Conservation (phyloP, 805 yeast species). For the Spathaspora girioi region DNA sequence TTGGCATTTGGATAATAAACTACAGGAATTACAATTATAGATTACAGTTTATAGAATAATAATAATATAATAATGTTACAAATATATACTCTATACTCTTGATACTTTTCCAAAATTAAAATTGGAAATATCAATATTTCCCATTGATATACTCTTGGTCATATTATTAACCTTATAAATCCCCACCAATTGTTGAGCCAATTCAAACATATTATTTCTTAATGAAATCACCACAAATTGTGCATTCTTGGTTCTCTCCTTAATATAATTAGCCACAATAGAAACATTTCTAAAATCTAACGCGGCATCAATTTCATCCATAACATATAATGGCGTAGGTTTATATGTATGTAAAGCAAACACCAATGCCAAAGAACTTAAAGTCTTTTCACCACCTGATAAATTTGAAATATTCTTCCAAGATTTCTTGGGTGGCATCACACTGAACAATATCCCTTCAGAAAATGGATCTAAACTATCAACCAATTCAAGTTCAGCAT, state of each 20-base stretch:
- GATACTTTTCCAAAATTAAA: background rate
- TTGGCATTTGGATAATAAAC: slow-evolving; percentile 6
- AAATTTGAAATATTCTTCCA: slow-evolving; percentile 95
- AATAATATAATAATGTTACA: background rate
- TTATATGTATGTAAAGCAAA: slow-evolving; percentile 94
- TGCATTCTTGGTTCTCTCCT: slow-evolving; percentile 92
- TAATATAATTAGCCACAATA: slow-evolving; percentile 95
- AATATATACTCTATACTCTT: background rate
- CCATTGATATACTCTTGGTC: slow-evolving; percentile 76
- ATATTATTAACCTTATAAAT: slow-evolving; percentile 89
- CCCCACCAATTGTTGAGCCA: slow-evolving; percentile 92
- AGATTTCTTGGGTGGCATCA: slow-evolving; percentile 98
- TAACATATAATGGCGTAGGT: slow-evolving; percentile 95
- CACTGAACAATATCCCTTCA: slow-evolving; percentile 94
- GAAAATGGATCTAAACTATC: slow-evolving; percentile 97
- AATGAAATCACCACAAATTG: slow-evolving; percentile 94
- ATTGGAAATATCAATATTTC: slow-evolving; percentile 5
- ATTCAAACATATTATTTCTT: slow-evolving; percentile 96
- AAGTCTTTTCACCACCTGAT: slow-evolving; percentile 97
- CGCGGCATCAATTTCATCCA: slow-evolving; percentile 99
- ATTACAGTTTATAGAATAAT: too few relatives aligned
- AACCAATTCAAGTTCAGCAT: slow-evolving; percentile 93
- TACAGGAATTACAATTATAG: slow-evolving; percentile 2
- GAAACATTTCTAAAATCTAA: slow-evolving; percentile 95
- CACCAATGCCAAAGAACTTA: slow-evolving; percentile 90